A percentile compares a stretch with the other conserved stretches of the same genome.
phyloP scores from a whole-genome alignment of 768 basidiomycete species.

The Naganishia vishniacii region DNA sequence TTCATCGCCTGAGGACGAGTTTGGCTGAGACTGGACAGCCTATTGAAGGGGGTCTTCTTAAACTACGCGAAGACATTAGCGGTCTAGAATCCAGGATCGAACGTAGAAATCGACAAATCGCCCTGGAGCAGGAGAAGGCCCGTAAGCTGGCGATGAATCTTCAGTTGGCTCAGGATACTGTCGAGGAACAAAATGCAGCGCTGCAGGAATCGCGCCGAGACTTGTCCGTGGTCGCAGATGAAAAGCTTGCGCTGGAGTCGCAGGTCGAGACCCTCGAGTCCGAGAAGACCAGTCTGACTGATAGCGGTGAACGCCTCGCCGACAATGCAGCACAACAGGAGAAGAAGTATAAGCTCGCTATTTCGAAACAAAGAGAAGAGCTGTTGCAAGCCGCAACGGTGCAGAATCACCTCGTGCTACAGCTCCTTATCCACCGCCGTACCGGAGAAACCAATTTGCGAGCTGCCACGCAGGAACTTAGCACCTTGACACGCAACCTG shows the following conservation, averaged over 20 bases:
- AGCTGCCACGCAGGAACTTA: not conserved
- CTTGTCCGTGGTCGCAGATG: not conserved
- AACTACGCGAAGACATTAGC: not conserved
- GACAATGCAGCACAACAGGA: not conserved
- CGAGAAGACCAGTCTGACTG: not conserved
- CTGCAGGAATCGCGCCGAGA: not conserved
- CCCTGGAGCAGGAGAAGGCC: constrained; percentile 24
- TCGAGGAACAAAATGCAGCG: constrained; percentile 20
- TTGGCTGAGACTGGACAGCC: constrained; percentile 17
- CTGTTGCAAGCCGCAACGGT: not conserved
- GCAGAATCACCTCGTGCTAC: not conserved
- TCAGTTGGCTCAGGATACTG: constrained; percentile 19
- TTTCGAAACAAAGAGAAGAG: not conserved
- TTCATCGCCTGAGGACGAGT: constrained; percentile 2
- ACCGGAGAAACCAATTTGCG: not conserved
- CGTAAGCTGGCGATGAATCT: constrained; percentile 27
- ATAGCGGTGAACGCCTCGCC: not conserved
- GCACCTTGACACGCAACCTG: not conserved
- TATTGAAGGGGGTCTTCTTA: constrained; percentile 1
- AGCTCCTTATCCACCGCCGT: constrained; percentile 1
- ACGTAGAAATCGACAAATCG: constrained; percentile 25
- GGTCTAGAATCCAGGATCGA: constrained; percentile 21
- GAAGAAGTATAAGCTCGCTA: not conserved
- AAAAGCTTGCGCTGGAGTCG: not conserved
- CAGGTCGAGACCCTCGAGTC: not conserved